Percentiles rank a stretch among this genome's conserved stretches.
phyloP scores from a whole-genome alignment of 2,329 filamentous ascomycete genomes.

The Exophiala sp. region DNA sequence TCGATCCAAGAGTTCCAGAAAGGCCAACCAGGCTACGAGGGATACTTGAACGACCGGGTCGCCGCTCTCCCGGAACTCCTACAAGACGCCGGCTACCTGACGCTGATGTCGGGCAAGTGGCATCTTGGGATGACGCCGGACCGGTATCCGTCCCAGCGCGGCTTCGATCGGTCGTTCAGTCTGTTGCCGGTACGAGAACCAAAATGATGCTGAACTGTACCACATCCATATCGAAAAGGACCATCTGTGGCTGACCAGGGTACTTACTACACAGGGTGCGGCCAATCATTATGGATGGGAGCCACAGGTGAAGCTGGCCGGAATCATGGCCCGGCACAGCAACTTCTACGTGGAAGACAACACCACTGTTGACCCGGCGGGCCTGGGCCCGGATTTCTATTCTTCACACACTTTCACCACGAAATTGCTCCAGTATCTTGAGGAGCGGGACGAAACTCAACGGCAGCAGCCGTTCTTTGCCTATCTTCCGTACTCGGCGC shows the following conservation, averaged over 20 bases:
- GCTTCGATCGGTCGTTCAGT: constrained; percentile 32
- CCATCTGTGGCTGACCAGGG: too few relatives aligned
- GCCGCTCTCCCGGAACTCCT: constrained; percentile 35
- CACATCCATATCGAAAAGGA: too few relatives aligned
- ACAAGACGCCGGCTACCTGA: constrained; percentile 34
- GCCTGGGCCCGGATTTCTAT: constrained; percentile 15
- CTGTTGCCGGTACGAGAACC: constrained; percentile 23
- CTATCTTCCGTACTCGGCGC: constrained; percentile 51
- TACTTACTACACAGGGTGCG: constrained; percentile 4
- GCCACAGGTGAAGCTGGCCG: constrained; percentile 19
- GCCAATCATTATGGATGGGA: constrained; percentile 38
- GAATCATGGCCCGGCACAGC: constrained; percentile 8
- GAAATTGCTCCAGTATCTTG: constrained; percentile 15
- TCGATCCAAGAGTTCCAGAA: constrained; percentile 24
- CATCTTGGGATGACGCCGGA: constrained; percentile 33
- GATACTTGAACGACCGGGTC: constrained; percentile 27
- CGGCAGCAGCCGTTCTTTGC: constrained; percentile 22
- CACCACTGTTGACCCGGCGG: neutral
- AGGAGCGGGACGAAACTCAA: constrained; percentile 19
- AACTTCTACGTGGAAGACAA: constrained; percentile 16
- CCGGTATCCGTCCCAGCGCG: constrained; percentile 30
- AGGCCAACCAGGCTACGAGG: constrained; percentile 33
- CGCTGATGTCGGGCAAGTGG: constrained; percentile 37
- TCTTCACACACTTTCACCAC: constrained; percentile 15
- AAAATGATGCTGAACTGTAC: neutral